A percentile compares a stretch with the other conserved stretches of the same genome.
These are phyloP conservation scores for Botryosphaeria agaves DNA, from an alignment of 2,329 filamentous ascomycete genomes.

Conservation along the genomic window DNA sequence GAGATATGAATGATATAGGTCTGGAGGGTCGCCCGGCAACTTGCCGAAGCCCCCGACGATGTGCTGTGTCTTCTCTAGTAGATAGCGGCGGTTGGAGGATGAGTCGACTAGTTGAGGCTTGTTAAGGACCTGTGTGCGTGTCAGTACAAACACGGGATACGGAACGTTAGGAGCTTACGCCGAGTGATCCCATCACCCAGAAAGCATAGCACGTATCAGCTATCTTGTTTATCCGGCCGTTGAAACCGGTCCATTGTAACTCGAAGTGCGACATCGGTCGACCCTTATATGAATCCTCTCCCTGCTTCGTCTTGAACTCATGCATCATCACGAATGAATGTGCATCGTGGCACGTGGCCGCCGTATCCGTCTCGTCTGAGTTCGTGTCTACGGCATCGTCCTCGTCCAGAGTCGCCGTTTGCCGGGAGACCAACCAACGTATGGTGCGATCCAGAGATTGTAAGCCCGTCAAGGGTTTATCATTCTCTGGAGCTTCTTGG, in stretches of 20 bases:
- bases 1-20: constrained; percentile 78
- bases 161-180: constrained; percentile 15
- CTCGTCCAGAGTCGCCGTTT: constrained; percentile 24
- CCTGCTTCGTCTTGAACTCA: constrained; percentile 11
- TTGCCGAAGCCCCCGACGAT: constrained; percentile 40
- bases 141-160: background rate
- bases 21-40: constrained; percentile 29
- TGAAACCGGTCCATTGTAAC: constrained; percentile 53
- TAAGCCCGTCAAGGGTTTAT: constrained; percentile 10
- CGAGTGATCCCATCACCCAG: constrained; percentile 60
- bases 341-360: constrained; percentile 21
- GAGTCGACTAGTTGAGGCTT: constrained; percentile 40
- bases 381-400: constrained; percentile 22
- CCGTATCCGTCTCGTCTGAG: constrained; percentile 13
- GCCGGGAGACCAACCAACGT: constrained; percentile 29
- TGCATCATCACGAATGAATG: constrained; percentile 19
- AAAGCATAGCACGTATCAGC: constrained; percentile 94
- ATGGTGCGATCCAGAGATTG: constrained; percentile 20
- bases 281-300: constrained; percentile 13
- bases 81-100: constrained; percentile 50
- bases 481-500: background rate
- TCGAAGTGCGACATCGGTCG: constrained; percentile 47
- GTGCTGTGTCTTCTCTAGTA: constrained; percentile 78
- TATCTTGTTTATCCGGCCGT: constrained; percentile 78
- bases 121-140: constrained; percentile 38